Percentiles rank a stretch among this genome's conserved stretches.
phyloP scores from a whole-genome alignment of 1,284 basidiomycete genomes.

The Pseudozyma sp. region DNA sequence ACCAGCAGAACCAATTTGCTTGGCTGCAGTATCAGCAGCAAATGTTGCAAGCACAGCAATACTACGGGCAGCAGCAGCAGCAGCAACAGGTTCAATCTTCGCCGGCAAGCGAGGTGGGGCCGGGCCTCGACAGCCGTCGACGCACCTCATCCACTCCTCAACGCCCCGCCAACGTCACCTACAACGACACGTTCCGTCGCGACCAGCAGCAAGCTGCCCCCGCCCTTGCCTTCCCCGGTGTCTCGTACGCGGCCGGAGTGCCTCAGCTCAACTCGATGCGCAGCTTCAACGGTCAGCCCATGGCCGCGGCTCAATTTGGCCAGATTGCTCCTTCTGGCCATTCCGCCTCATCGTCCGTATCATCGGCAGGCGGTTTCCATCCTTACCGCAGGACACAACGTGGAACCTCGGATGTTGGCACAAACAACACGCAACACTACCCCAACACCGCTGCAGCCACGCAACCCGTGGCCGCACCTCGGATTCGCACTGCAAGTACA shows the following conservation, averaged over 20 bases:
- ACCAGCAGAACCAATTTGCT: slow-evolving; percentile 53
- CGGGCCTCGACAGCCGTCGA: slow-evolving; percentile 41
- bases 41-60: slow-evolving; percentile 57
- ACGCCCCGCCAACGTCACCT: slow-evolving; percentile 49
- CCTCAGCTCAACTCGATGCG: slow-evolving; percentile 42
- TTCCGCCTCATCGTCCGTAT: slow-evolving; percentile 45
- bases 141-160: slow-evolving; percentile 63
- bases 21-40: slow-evolving; percentile 64
- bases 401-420: slow-evolving; percentile 45
- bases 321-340: slow-evolving; percentile 27
- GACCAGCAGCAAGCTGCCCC: slow-evolving; percentile 22
- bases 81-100: slow-evolving; percentile 19
- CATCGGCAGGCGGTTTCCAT: slow-evolving; percentile 53
- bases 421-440: slow-evolving; percentile 25
- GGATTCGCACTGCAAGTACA: slow-evolving; percentile 51
- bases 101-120: slow-evolving; percentile 21
- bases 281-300: slow-evolving; percentile 36
- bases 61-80: slow-evolving; percentile 43
- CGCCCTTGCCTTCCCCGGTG: slow-evolving; percentile 37
- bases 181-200: slow-evolving; percentile 60
- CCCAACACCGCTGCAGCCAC: slow-evolving; percentile 9
- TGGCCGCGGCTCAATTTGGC: slow-evolving; percentile 22
- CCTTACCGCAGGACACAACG: slow-evolving; percentile 58
- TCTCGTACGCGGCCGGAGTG: slow-evolving; percentile 22
- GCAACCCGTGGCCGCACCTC: slow-evolving; percentile 15